phyloP scores from a whole-genome alignment of 1,139 yeast genomes.

The Suhomyces choctaworum region DNA sequence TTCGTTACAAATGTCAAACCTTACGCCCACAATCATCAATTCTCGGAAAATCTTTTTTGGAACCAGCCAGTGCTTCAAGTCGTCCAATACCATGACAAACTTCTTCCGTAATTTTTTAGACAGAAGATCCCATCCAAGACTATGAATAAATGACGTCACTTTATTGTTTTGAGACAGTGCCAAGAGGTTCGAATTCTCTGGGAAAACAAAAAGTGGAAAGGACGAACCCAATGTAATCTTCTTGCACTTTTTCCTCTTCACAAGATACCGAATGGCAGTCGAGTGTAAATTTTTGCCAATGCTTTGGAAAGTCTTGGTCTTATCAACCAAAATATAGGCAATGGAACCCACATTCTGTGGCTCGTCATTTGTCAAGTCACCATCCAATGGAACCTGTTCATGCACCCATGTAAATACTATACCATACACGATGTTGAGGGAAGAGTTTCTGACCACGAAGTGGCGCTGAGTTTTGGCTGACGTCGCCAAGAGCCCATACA shows the following conservation, averaged over 20 bases:
- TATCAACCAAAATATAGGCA: slow-evolving; percentile 54
- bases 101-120: slow-evolving; percentile 22
- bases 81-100: slow-evolving; percentile 39
- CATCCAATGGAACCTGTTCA: slow-evolving; percentile 24
- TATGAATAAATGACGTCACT: slow-evolving; percentile 34
- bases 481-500: slow-evolving; percentile 33
- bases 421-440: slow-evolving; percentile 58
- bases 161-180: slow-evolving; percentile 19
- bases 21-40: slow-evolving; percentile 58
- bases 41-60: slow-evolving; percentile 57
- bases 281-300: slow-evolving; percentile 60
- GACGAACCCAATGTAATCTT: slow-evolving; percentile 49
- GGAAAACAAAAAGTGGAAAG: slow-evolving; percentile 53
- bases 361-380: slow-evolving; percentile 16
- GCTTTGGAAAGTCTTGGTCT: slow-evolving; percentile 55
- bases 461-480: slow-evolving; percentile 40
- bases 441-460: slow-evolving; percentile 62
- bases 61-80: slow-evolving; percentile 50
- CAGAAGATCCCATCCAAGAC: slow-evolving; percentile 41
- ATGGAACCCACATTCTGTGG: slow-evolving; percentile 44
- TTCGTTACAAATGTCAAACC: slow-evolving; percentile 55
- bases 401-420: slow-evolving; percentile 59
- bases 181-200: slow-evolving; percentile 28
- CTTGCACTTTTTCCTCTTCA: slow-evolving; percentile 45
- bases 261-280: slow-evolving; percentile 54